Base-by-base conservation (phyloP, 83 land plant species). In the Isoetes engelmannii region DNA sequence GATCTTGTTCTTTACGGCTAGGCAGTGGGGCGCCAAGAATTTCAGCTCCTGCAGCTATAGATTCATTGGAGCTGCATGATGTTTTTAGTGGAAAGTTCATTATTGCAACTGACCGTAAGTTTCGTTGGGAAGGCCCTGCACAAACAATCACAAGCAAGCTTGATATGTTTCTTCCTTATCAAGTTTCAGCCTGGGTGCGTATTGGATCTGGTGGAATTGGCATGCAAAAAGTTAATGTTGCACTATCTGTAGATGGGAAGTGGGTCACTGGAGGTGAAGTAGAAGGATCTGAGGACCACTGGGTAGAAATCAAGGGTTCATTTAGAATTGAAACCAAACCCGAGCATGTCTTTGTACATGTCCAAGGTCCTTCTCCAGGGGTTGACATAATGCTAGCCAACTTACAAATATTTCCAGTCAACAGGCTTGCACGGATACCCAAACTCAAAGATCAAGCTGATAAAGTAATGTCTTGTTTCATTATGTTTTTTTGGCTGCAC, bases 101-200 rank as follows among this genome's bases (percentile, higher is more conserved):
- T 41, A 72, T 79, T 70, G 92, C 83, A 5, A 83, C 84, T 17
- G 82, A 88, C 20, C 86, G 96, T 15, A 86, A 80, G 18, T 82
- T 85, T 46, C 76, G 75, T 19, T 94, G 98, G 96, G 89, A 86
- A 83, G 98, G 96, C 19, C 96, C 98, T 8, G 86, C 96, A 62
- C 98, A 94, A 72, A 94, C 81, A 48, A 82, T 94, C 44, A 88
- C 92, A 10, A 92, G 84, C 37, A 87, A 75, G 55, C 3, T 94
- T 49, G 80, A 84, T 63, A 74, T 83, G 44, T 83, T 72, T 63
- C 44, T 86, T 65, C 85, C 96, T 13, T 94, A 94, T 70, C 98
- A 94, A 83, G 96, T 94, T 10, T 81, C 90, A 44, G 89, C 92
- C 9, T 94, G 98, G 98, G 98, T 94, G 56, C 83, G 85, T 5